These are phyloP conservation scores for Fusarium caatingaense DNA, from an alignment of 2,329 filamentous ascomycete genomes.

Conservation along the genomic window DNA sequence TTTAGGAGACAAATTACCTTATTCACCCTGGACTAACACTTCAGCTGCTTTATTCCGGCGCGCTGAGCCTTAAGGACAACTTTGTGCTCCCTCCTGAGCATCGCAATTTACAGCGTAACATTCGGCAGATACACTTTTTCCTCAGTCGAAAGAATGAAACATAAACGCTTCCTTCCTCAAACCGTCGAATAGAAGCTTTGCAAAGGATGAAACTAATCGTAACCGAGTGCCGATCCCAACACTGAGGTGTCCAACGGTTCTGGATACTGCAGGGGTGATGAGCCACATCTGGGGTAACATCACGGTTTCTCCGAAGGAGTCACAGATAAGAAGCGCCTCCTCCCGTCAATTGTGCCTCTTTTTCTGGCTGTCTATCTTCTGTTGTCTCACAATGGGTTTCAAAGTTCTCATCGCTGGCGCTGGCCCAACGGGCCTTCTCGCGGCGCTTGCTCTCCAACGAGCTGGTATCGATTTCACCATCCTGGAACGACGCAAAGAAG, in stretches of 20 bases:
- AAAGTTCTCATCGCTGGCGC: conserved; percentile 27
- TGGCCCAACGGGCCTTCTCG: conserved; percentile 17
- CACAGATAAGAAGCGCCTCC: neutral
- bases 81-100: neutral
- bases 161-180: neutral
- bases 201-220: neutral
- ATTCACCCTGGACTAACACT: no score
- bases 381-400: conserved; percentile 8
- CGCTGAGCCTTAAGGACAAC: no score
- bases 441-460: conserved; percentile 9
- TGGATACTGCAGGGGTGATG: neutral
- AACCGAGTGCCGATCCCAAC: conserved; percentile 24
- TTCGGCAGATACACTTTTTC: conserved; percentile 8
- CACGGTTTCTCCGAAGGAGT: neutral
- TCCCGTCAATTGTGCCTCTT: no score
- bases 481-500: conserved; percentile 10
- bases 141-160: neutral
- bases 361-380: no score
- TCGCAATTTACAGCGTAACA: conserved; percentile 17
- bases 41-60: no score
- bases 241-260: conserved; percentile 10
- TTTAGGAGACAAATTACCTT: no score
- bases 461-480: conserved; percentile 24
- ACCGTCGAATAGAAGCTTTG: neutral
- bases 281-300: neutral